A percentile compares a stretch with the other conserved stretches of the same genome.
These are phyloP conservation scores for Diaporthe destruens DNA, from an alignment of 2,329 filamentous ascomycete genomes.

Conservation along the genomic window DNA sequence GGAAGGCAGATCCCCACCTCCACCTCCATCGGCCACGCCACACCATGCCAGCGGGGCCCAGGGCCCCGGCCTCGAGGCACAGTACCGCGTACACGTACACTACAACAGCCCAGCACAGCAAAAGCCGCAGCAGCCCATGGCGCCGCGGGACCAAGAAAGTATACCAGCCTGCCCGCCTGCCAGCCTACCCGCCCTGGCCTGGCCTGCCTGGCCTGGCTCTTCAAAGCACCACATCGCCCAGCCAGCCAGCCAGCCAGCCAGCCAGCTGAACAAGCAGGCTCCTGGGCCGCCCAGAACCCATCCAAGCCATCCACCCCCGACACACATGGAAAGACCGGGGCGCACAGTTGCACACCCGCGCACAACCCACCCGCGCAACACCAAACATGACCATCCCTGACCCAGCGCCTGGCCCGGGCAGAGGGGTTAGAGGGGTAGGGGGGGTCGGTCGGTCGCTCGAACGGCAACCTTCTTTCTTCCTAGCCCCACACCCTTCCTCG, in stretches of 20 bases:
- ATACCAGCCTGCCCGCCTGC: neutral
- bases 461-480: conserved; percentile 1
- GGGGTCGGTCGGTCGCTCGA: neutral
- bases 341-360: conserved; percentile 19
- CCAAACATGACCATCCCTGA: conserved; percentile 4
- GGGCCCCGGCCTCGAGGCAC: conserved; percentile 17
- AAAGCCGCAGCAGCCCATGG: neutral
- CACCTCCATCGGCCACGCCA: conserved; percentile 23
- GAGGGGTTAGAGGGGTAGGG: neutral
- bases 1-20: conserved; percentile 22
- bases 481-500: conserved; percentile 3
- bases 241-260: neutral
- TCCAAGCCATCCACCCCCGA: conserved; percentile 16
- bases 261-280: neutral
- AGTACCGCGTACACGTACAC: neutral
- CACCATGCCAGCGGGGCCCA: conserved; percentile 14
- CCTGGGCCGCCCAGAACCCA: neutral
- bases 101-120: too few relatives aligned
- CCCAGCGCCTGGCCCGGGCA: conserved; percentile 20
- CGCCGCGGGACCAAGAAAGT: neutral
- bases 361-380: neutral
- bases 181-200: neutral
- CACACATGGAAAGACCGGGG: conserved; percentile 30
- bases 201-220: too few relatives aligned
- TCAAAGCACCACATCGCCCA: too few relatives aligned